Percentiles rank a stretch among this genome's conserved stretches.
Evolutionary conservation across 495 filamentous ascomycete genomes (phyloP).

Genomic region (Aspergillus bridgeri): DNA sequence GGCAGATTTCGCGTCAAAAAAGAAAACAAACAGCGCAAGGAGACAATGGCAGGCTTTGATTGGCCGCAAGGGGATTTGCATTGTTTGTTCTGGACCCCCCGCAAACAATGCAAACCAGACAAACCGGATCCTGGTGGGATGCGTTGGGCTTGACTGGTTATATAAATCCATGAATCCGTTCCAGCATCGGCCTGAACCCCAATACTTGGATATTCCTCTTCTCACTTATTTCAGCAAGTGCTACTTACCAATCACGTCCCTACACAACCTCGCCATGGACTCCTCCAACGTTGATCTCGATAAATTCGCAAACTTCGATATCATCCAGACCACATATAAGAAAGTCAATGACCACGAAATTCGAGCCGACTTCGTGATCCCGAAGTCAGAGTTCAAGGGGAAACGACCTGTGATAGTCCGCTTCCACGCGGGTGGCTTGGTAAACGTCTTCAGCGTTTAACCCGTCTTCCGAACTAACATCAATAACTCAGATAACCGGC

Average conservation of each 20-base stretch:
- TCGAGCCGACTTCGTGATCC: constrained; percentile 33
- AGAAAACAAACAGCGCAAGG: background rate
- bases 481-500: constrained; percentile 22
- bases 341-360: constrained; percentile 29
- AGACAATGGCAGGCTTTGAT: background rate
- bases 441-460: constrained; percentile 8
- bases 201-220: background rate
- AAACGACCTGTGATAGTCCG: constrained; percentile 29
- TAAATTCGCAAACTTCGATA: constrained; percentile 27
- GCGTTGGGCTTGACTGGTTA: background rate
- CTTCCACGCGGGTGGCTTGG: constrained; percentile 36
- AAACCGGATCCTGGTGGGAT: no score
- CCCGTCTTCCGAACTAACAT: background rate
- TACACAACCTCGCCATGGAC: background rate
- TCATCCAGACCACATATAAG: constrained; percentile 33
- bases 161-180: background rate
- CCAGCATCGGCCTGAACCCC: no score
- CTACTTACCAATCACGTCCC: background rate
- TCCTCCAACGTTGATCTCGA: background rate
- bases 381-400: constrained; percentile 14
- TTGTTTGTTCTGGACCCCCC: background rate
- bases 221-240: background rate
- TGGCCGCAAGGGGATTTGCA: background rate
- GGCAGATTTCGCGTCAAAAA: no score
- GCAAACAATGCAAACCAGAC: constrained; percentile 1